phyloP scores from a whole-genome alignment of 2,329 filamentous ascomycete genomes.

The Arthrobotrys iridis region DNA sequence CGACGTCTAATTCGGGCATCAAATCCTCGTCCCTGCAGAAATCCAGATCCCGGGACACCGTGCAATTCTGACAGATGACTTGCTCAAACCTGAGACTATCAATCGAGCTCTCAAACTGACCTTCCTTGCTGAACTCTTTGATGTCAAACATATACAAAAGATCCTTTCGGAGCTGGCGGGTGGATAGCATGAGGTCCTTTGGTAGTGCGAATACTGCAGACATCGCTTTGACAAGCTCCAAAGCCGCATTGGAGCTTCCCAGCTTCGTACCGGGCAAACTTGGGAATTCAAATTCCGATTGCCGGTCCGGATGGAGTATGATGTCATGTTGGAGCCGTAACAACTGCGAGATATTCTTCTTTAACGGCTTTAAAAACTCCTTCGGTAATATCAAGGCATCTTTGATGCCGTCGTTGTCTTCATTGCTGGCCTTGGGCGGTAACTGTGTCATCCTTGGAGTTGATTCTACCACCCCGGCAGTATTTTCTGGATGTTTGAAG shows the following conservation, averaged over 20 bases:
- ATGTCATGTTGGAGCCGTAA: conserved; percentile 87
- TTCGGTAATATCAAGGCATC: conserved; percentile 76
- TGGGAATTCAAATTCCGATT: conserved; percentile 87
- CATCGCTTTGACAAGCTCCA: conserved; percentile 90
- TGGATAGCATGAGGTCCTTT: conserved; percentile 88
- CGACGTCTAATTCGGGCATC: conserved; percentile 65
- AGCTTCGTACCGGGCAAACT: conserved; percentile 76
- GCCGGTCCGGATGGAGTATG: conserved; percentile 86
- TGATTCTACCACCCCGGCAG: conserved; percentile 62
- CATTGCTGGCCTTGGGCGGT: conserved; percentile 70
- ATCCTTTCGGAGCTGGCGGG: conserved; percentile 86
- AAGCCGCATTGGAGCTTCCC: conserved; percentile 73
- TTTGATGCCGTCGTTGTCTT: conserved; percentile 66
- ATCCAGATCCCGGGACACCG: conserved; percentile 86
- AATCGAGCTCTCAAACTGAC: conserved; percentile 86
- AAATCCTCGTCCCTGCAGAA: conserved; percentile 89
- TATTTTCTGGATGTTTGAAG: conserved; percentile 74
- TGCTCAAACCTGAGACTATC: conserved; percentile 77
- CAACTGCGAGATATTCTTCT: conserved; percentile 85
- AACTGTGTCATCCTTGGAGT: conserved; percentile 71
- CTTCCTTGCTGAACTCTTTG: conserved; percentile 88
- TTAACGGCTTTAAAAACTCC: conserved; percentile 85
- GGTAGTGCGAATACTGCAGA: conserved; percentile 93
- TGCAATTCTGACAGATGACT: conserved; percentile 89
- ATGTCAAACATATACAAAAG: conserved; percentile 90